phyloP scores from a whole-genome alignment of 202 grass and related monocot species.

The Tripidium arundinaceum region DNA sequence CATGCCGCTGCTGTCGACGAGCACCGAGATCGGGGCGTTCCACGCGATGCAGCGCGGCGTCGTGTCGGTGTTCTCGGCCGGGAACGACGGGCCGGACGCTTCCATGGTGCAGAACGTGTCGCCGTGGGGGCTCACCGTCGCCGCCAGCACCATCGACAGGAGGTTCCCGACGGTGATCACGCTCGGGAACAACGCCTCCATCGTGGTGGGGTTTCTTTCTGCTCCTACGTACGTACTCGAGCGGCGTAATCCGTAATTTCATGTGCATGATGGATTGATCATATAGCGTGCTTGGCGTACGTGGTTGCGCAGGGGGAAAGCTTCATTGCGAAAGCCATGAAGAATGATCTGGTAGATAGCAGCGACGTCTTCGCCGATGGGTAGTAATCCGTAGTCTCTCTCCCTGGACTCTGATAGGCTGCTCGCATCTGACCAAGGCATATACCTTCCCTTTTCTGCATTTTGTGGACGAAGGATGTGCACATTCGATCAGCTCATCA shows the following conservation, averaged over 20 bases:
- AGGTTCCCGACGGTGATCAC: constrained; percentile 67
- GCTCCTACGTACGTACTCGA: not conserved
- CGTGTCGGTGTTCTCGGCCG: constrained; percentile 67
- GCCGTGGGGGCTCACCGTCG: constrained; percentile 78
- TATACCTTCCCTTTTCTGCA: not conserved
- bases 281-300: not conserved
- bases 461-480: constrained; percentile 50
- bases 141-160: constrained; percentile 73
- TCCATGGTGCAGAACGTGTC: constrained; percentile 77
- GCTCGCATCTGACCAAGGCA: not conserved
- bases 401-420: not conserved
- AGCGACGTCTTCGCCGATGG: constrained; percentile 55
- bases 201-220: constrained; percentile 43
- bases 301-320: constrained; percentile 59
- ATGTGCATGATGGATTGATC: not conserved
- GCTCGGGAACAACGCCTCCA: constrained; percentile 59
- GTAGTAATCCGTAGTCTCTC: constrained; percentile 34
- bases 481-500: constrained; percentile 38
- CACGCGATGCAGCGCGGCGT: constrained; percentile 86
- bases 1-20: constrained; percentile 51
- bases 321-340: constrained; percentile 54
- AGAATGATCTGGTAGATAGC: constrained; percentile 59
- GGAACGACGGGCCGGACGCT: constrained; percentile 69
- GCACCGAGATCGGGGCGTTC: constrained; percentile 87
- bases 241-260: not conserved